Evolutionary conservation across 768 basidiomycete species (phyloP), one percentile per base, ranked within the genome.

Genomic region (Psilocybe sp.): DNA sequence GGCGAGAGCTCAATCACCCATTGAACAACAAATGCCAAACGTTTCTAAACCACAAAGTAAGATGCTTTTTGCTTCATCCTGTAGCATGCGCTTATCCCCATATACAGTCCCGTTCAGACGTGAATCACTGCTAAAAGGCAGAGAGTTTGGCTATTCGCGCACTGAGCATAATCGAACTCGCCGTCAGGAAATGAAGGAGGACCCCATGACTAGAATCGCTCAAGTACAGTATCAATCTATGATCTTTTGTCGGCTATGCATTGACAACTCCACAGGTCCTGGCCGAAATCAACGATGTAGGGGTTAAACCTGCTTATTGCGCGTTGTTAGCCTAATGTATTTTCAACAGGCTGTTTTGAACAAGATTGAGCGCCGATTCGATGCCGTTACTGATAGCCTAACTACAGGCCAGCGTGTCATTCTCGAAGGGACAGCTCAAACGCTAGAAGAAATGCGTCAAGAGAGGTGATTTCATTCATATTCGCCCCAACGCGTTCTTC

Each of bases 301-400:
- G 60, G 37, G 57, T 41, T 19, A 9, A 34, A 11, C 37, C 23
- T 1, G 34, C 39, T 23, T 23, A 34, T 46, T 45, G 34, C 36
- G 19, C 34, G 5, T 46, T 13, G 16, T 18, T 28, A 23, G 12
- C 37, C 46, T 31, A 41, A 11, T 33, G 31, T 40, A 43, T 12
- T 40, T 6, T 18, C 33, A 51, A 15, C 44, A 85, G 81, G 78
- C 72, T 31, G 62, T 85, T 11, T 58, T 78, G 20, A 60, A 68
- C 36, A 76, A 73, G n/a, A 71, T 82, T 37, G 65, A 69, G 0
- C 64, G 68, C 32, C 75, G 71, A 36, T 80, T 85, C 49, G 72
- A 74, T 36, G 68, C 65, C 44, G 72, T 82, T 34, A 70, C 67
- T 46, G 72, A 69, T 23, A 75, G 77, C 32, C 69, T 81, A 18